Base-by-base conservation (phyloP, 805 yeast genomes). In the Starmerella potacharoeniae region DNA sequence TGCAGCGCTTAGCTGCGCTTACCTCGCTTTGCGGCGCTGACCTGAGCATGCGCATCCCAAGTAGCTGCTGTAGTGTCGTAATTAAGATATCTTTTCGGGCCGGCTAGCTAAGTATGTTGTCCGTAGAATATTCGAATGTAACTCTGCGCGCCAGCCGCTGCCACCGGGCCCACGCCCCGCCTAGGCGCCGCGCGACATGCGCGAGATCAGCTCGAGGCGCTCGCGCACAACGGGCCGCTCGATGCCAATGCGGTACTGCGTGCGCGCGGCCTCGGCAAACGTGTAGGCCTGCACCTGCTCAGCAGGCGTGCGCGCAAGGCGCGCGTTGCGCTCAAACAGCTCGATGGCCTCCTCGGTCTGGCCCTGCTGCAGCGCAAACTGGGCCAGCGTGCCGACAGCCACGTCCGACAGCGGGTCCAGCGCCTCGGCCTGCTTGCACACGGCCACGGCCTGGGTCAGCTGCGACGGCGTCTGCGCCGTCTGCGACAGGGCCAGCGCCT, bases 211-310 rank as follows among this genome's bases (percentile, higher is more conserved):
- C 49, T 64, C 69, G 41, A 68, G 58, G 34, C 65, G 59, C 51
- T 61, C 61, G 41, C 66, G 63, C 51, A 69, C 58, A 22, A 58
- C 62, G 36, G 73, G 73, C 22, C 68, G 62, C 57, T 70, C 72
- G 34, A 51, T 53, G 52, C 62, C 57, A 47, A 93, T 80, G 66
- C 83, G 81, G 66, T 82, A 73, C 76, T 93, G 98, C 73, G 89
- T 81, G 70, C 85, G 86, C 50, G 96, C 82, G 60, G 97, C 96
- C 73, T 88, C 96, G 57, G 91, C 90, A 64, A 86, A 85, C 17
- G 93, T 83, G 59, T 88, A 82, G 55, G 96, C 93, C 74, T 88
- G 96, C 54, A 85, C 76, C 74, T 87, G 85, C 73, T 91, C 97
- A 57, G 84, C 88, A 51, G 80, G 76, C 51, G 86, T 78, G 78